Base-by-base conservation (phyloP, 345 rosid species). In the Populus deltoides region DNA sequence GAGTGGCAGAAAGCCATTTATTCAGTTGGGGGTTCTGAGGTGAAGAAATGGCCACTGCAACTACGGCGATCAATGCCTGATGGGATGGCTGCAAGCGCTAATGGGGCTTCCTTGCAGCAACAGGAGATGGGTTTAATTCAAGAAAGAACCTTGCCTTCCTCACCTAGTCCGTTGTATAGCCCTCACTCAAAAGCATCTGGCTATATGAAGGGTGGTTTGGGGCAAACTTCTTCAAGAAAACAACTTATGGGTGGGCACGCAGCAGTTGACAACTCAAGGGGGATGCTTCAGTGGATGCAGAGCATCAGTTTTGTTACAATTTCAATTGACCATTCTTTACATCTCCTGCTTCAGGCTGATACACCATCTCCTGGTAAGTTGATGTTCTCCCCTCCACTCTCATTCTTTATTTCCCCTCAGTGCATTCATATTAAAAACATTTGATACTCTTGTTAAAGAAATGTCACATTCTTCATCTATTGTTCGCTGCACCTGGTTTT, bases 1-100 rank as follows among this genome's bases (percentile, higher is more conserved):
- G 99, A 93, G 85, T 97, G 99, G 99, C 98, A 97, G 83, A 97
- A 92, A 76, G 98, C 99, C 73, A 90, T 97, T 80, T 91, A 91
- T 87, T 87, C 97, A 20, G 97, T 91, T 78, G 97, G 94, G 59
- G 97, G 94, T 51, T 87, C 97, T 59, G 99, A 97, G 83, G 80
- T 91, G 85, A 97, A 92, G 84, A 94, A 89, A 85, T 97, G 99
- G 99, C 92, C 97, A 15, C 79, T 91, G 79, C 99, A 97, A 85
- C 90, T 94, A 69, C 91, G 98, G 33, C 90, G 94, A 81, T 89
- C 97, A 73, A 86, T 85, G n/a, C 90, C 93, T 78, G 93, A 91
- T 73, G 98, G 98, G 68, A 86, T 92, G 89, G 83, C 92, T 73
- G 76, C 90, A 75, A 86, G 84, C 79, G 82, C 86, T 81, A 94